A percentile compares a stretch with the other conserved stretches of the same genome.
Evolutionary conservation across 2,329 filamentous ascomycete genomes (phyloP).

Genomic region (Pseudogymnoascus sp.): DNA sequence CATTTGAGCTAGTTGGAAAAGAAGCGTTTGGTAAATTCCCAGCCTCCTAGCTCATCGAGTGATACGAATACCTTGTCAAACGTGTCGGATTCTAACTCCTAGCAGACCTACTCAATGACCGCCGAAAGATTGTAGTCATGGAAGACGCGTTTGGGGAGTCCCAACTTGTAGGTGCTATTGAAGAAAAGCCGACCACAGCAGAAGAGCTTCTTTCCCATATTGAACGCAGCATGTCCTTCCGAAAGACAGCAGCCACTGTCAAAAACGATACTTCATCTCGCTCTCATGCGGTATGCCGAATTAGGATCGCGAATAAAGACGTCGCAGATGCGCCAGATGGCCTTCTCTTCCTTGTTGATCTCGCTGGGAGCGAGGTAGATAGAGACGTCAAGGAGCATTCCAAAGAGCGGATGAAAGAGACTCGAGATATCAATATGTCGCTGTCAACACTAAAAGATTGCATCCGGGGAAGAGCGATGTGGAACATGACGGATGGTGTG

Average conservation of each 20-base stretch:
- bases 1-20: conserved; percentile 85
- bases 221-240: conserved; percentile 52
- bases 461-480: conserved; percentile 52
- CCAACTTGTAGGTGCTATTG: conserved; percentile 37
- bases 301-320: conserved; percentile 33
- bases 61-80: neutral
- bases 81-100: neutral
- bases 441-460: conserved; percentile 61
- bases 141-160: conserved; percentile 38
- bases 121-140: conserved; percentile 35
- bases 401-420: conserved; percentile 76
- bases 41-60: conserved; percentile 14
- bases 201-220: conserved; percentile 72
- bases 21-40: conserved; percentile 41
- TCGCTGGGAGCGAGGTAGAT: conserved; percentile 54
- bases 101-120: conserved; percentile 35
- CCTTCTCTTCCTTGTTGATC: conserved; percentile 38
- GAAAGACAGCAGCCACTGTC: conserved; percentile 35
- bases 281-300: conserved; percentile 41
- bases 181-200: conserved; percentile 29
- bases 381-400: conserved; percentile 82
- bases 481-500: conserved; percentile 82
- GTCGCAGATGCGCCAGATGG: conserved; percentile 31
- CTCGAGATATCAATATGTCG: conserved; percentile 95
- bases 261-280: conserved; percentile 42